Base-by-base conservation (phyloP, 1,284 basidiomycete genomes). In the Cronartium quercuum region DNA sequence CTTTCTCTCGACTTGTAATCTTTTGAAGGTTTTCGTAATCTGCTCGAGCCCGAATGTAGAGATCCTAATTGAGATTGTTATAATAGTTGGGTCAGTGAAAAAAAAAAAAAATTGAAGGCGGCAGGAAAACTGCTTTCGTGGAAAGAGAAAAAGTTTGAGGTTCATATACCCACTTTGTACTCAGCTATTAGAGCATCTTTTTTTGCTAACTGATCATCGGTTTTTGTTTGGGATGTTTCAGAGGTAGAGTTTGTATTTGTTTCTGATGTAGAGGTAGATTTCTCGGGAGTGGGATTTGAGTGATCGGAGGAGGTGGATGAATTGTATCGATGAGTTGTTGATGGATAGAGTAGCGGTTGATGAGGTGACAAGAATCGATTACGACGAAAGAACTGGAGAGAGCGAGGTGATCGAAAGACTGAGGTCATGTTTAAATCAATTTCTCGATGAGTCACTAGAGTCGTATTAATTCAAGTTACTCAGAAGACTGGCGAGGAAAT, bases 21-120 rank as follows among this genome's bases (percentile, higher is more conserved):
- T 93, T 90, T 82, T 94, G 92, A 66, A 97, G 86, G 82, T 98
- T 99, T 77, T 97, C 85, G 83, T 93, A 92, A 84, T 98, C 95
- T 78, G 95, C 96, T 76, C 80, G 71, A 13, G 77, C 76, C 34
- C 79, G 76, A 10, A 83, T 80, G 51, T 80, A 80, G 5, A 79
- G 76, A 76, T 80, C 79, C 79, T 80, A 58, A 63, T 35, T n/a
- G 9, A 18, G 15, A 44, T n/a, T 40, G 37, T 34, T 35, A 63
- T 38, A 7, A 34, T 13, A 21, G 47, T 51, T 51, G 15, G 47
- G 40, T 63, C 61, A 63, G 61, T 2, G n/a, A n/a, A 18, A 6
- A 9, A 29, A 29, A n/a, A 18, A 6, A 9, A 29, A 29, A 1
- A 29, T 29, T 29, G 2, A 1, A 29, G 29, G 29, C 29, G 29